These are phyloP conservation scores for Claviceps sp. DNA, from an alignment of 2,329 filamentous ascomycete species.

Conservation along the genomic window DNA sequence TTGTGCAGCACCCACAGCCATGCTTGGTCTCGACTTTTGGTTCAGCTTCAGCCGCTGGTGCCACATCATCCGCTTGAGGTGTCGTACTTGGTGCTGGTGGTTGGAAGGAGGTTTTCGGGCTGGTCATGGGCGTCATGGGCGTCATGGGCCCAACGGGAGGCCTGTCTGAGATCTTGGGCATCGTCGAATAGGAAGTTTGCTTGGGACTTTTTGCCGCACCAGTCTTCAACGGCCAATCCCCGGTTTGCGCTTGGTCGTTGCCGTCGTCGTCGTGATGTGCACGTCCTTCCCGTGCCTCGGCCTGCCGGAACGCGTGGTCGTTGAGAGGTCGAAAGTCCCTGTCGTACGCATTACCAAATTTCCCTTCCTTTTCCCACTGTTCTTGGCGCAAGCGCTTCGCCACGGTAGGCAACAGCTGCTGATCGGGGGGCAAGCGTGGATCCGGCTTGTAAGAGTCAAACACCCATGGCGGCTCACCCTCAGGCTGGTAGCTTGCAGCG, in stretches of 20 bases:
- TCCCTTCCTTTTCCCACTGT: constrained; percentile 87
- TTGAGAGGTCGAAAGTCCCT: constrained; percentile 76
- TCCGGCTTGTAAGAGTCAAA: constrained; percentile 92
- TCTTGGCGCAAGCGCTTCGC: constrained; percentile 85
- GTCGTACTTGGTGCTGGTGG: constrained; percentile 3
- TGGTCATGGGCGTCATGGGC: constrained; percentile 27
- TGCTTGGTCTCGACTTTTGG: constrained; percentile 20
- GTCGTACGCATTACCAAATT: constrained; percentile 74
- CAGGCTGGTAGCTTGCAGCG: constrained; percentile 50
- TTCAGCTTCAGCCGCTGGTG: constrained; percentile 7
- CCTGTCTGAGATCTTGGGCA: constrained; percentile 41
- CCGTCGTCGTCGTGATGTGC: constrained; percentile 12
- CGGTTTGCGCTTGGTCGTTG: constrained; percentile 17
- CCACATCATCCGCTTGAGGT: constrained; percentile 8
- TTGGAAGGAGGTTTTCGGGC: constrained; percentile 17
- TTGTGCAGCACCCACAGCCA: constrained; percentile 37
- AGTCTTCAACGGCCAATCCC: constrained; percentile 48
- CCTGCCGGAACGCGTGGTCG: constrained; percentile 40
- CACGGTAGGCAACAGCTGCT: constrained; percentile 90
- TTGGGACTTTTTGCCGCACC: constrained; percentile 33
- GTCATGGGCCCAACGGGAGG: constrained; percentile 23
- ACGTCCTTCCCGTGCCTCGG: constrained; percentile 24
- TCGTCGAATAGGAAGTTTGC: constrained; percentile 44
- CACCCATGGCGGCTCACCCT: constrained; percentile 94
- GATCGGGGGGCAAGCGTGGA: constrained; percentile 81